Conservation (phyloP, 345 rosid species). For the Brassica cretica region DNA sequence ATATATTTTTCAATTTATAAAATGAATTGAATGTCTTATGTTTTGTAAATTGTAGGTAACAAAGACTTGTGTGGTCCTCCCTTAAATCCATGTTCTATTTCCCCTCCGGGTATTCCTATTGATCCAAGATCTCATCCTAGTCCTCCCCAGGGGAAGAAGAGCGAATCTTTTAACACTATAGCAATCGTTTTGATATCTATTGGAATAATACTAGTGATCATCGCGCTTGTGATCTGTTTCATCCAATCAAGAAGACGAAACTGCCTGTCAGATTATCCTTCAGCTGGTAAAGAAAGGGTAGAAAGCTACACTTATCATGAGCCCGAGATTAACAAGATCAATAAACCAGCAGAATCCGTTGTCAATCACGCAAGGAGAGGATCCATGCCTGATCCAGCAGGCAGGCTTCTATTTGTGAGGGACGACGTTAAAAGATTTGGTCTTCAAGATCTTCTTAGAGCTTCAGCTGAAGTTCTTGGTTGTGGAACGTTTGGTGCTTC, state of each 20-base stretch:
- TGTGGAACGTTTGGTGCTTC: slow-evolving; percentile 83
- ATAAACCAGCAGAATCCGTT: slow-evolving; percentile 23
- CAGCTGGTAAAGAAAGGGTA: slow-evolving; percentile 25
- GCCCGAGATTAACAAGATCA: neutral
- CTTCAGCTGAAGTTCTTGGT: slow-evolving; percentile 78
- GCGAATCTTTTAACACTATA: slow-evolving; percentile 21
- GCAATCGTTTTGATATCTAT: slow-evolving; percentile 37
- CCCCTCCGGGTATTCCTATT: slow-evolving; percentile 6
- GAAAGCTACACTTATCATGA: slow-evolving; percentile 36
- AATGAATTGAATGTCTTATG: slow-evolving; percentile 12
- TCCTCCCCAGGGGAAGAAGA: slow-evolving; percentile 1
- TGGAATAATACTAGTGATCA: slow-evolving; percentile 30
- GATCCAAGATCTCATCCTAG: slow-evolving; percentile 28
- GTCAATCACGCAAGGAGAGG: slow-evolving; percentile 19
- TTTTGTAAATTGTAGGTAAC: slow-evolving; percentile 52
- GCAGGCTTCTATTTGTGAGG: slow-evolving; percentile 50
- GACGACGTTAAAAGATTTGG: slow-evolving; percentile 57
- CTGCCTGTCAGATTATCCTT: slow-evolving; percentile 17
- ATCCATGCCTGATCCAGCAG: slow-evolving; percentile 39
- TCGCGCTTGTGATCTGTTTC: slow-evolving; percentile 30
- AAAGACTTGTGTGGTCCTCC: slow-evolving; percentile 61
- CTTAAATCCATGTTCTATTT: slow-evolving; percentile 41
- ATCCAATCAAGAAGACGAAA: slow-evolving; percentile 25
- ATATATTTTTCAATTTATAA: neutral
- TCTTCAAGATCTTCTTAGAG: slow-evolving; percentile 62